A percentile compares a stretch with the other conserved stretches of the same genome.
Conservation (phyloP, 441 rosid genomes). For the Pelargonium fulgidum region DNA sequence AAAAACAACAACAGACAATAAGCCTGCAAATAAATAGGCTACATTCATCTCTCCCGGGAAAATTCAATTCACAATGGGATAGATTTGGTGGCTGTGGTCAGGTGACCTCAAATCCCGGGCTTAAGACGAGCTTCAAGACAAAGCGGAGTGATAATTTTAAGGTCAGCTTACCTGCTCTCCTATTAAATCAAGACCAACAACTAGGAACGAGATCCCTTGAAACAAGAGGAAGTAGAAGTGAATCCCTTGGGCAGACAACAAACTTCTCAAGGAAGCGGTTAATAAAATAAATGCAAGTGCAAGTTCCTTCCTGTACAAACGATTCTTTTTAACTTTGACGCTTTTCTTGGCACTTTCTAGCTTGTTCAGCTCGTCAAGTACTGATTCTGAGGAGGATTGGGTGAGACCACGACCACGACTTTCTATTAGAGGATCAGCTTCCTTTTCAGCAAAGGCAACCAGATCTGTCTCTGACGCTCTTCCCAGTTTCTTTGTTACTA, state of each 20-base stretch:
- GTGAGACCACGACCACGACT: conserved; percentile 24
- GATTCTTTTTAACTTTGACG: conserved; percentile 46
- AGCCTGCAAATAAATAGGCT: no score
- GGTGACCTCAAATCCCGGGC: background rate
- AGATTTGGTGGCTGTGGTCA: background rate
- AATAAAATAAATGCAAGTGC: conserved; percentile 67
- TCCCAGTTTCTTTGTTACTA: conserved; percentile 82
- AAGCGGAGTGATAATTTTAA: background rate
- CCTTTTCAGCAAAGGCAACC: conserved; percentile 62
- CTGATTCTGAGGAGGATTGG: conserved; percentile 72
- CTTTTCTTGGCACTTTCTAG: conserved; percentile 44
- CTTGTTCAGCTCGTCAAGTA: conserved; percentile 56
- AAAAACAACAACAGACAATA: no score
- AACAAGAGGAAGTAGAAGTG: conserved; percentile 87
- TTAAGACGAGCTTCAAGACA: background rate
- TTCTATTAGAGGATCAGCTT: conserved; percentile 37
- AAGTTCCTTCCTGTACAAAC: conserved; percentile 70
- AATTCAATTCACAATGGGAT: background rate
- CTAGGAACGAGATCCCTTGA: conserved; percentile 75
- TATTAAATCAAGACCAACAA: conserved; percentile 84
- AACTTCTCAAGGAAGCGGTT: conserved; percentile 69
- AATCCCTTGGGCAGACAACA: conserved; percentile 83
- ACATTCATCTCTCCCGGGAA: no score
- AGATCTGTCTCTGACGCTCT: conserved; percentile 89
- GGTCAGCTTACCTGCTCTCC: conserved; percentile 77